Evolutionary conservation across 495 filamentous ascomycete genomes (phyloP).

Genomic region (Bombardia bombarda): DNA sequence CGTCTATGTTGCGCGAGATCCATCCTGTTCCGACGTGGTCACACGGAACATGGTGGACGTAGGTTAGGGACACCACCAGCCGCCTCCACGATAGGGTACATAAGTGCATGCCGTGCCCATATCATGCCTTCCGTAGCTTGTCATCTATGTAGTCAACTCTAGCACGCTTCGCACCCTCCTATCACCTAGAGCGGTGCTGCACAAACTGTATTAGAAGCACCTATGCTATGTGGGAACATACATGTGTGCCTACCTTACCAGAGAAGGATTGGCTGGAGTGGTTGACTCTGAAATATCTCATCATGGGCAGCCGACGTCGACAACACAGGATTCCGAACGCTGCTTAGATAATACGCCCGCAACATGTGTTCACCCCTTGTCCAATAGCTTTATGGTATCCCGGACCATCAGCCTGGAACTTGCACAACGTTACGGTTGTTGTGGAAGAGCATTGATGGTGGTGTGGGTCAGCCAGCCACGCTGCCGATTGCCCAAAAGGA

Average conservation of each 20-base stretch:
- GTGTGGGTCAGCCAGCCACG: background rate
- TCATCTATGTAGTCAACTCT: constrained; percentile 1
- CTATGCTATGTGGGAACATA: background rate
- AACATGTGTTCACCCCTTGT: too few relatives aligned
- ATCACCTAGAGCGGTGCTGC: background rate
- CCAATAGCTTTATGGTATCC: too few relatives aligned
- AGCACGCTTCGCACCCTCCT: background rate
- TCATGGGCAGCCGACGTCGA: too few relatives aligned
- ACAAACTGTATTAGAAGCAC: background rate
- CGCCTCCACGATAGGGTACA: constrained; percentile 3
- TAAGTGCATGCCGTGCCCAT: constrained; percentile 1
- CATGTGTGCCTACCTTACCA: background rate
- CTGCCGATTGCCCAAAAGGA: background rate
- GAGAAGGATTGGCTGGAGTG: background rate
- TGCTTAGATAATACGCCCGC: too few relatives aligned
- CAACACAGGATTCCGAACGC: background rate
- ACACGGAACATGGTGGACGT: background rate
- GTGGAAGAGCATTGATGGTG: background rate
- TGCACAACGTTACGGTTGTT: background rate
- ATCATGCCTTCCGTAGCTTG: constrained; percentile 9
- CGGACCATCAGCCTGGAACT: too few relatives aligned
- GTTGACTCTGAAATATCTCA: too few relatives aligned
- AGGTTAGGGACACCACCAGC: background rate
- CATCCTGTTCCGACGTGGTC: constrained; percentile 1
- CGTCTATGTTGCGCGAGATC: background rate